Evolutionary conservation across 495 filamentous ascomycete species (phyloP).

Genomic region (Sphaerosporella brunnea): DNA sequence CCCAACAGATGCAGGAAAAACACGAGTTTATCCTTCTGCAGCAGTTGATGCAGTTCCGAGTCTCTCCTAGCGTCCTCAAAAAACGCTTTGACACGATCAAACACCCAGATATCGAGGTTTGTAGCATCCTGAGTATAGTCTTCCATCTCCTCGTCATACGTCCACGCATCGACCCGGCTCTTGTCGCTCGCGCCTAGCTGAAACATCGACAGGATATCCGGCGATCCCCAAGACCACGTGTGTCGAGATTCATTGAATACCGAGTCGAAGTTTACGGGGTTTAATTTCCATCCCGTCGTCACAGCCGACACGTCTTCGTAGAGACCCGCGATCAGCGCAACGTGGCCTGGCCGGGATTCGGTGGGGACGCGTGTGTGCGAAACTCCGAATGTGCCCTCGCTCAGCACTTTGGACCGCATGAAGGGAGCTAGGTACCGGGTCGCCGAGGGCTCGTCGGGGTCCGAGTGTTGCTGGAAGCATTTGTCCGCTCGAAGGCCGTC

Average conservation of each 20-base stretch:
- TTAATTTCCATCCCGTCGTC: conserved; percentile 95
- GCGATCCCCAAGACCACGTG: conserved; percentile 98
- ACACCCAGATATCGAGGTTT: conserved; percentile 83
- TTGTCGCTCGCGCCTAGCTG: conserved; percentile 69
- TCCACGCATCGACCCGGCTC: conserved; percentile 65
- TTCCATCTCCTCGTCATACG: conserved; percentile 68
- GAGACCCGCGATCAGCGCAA: conserved; percentile 89
- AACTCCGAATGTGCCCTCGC: conserved; percentile 92
- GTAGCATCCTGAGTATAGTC: conserved; percentile 69
- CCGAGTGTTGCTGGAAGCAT: conserved; percentile 83
- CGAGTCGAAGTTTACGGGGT: conserved; percentile 96
- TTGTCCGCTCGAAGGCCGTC: conserved; percentile 96
- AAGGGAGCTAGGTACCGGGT: conserved; percentile 71
- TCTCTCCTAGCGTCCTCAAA: conserved; percentile 66
- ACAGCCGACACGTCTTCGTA: conserved; percentile 98
- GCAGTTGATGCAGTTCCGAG: conserved; percentile 49
- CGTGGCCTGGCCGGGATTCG: conserved; percentile 92
- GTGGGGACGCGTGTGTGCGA: conserved; percentile 96
- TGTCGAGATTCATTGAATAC: conserved; percentile 93
- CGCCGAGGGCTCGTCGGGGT: conserved; percentile 52
- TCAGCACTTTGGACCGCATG: conserved; percentile 69
- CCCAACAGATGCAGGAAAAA: conserved; percentile 97
- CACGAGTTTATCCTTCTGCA: conserved; percentile 72
- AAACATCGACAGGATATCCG: conserved; percentile 96
- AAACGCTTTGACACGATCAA: conserved; percentile 73